Conservation (phyloP, 495 filamentous ascomycete genomes). For the Penicillium subrubescens region DNA sequence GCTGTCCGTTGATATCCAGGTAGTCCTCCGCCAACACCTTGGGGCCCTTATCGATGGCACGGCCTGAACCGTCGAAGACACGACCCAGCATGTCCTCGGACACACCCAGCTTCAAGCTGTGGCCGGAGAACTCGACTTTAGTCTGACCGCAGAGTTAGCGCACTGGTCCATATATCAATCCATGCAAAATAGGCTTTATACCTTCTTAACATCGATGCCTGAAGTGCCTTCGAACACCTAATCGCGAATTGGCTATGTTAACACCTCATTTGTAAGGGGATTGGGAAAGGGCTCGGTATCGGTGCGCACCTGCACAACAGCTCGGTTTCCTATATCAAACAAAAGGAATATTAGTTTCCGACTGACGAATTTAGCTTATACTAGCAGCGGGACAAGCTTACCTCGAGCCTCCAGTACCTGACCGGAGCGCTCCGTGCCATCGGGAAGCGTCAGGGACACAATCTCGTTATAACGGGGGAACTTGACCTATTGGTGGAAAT, state of each 20-base stretch:
- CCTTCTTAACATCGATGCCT: constrained; percentile 98
- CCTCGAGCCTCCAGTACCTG: constrained; percentile 98
- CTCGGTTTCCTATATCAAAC: constrained; percentile 69
- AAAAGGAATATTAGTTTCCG: constrained; percentile 16
- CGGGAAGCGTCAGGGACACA: constrained; percentile 90
- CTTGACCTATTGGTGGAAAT: constrained; percentile 69
- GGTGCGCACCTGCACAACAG: constrained; percentile 77
- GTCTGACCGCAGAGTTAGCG: constrained; percentile 57
- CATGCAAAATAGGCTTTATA: constrained; percentile 37
- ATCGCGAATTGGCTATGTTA: constrained; percentile 25
- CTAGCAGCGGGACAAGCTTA: constrained; percentile 38
- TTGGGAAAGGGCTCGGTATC: constrained; percentile 5
- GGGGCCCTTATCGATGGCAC: constrained; percentile 97
- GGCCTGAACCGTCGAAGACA: constrained; percentile 97
- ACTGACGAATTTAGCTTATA: neutral
- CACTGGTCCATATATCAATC: neutral
- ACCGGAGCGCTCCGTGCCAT: constrained; percentile 90
- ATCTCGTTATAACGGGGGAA: constrained; percentile 97
- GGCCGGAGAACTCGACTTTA: constrained; percentile 93
- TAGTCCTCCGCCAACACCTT: constrained; percentile 98
- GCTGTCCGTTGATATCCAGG: constrained; percentile 98
- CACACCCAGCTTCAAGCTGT: constrained; percentile 96
- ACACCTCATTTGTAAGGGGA: constrained; percentile 17
- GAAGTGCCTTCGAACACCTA: constrained; percentile 98
- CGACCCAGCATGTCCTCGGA: constrained; percentile 99